Conservation (phyloP, 2,329 filamentous ascomycete genomes). For the Sarocladiaceae sp. region DNA sequence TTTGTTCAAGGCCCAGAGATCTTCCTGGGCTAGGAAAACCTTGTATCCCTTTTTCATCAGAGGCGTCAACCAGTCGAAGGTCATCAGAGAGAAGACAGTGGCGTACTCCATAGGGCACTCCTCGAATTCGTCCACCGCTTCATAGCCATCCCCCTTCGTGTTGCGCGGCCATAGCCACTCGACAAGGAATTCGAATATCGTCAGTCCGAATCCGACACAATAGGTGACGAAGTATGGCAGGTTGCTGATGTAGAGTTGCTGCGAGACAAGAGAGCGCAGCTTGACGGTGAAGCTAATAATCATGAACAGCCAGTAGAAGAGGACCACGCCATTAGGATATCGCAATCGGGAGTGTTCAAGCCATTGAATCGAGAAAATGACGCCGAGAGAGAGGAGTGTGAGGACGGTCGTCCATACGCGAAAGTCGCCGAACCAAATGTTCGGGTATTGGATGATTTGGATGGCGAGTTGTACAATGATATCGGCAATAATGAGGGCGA, state of each 20-base stretch:
- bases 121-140: constrained; percentile 53
- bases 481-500: constrained; percentile 64
- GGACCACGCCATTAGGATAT: constrained; percentile 79
- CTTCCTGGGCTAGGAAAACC: constrained; percentile 86
- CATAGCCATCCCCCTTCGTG: constrained; percentile 49
- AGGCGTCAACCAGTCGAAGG: constrained; percentile 98
- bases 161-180: constrained; percentile 88
- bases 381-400: constrained; percentile 65
- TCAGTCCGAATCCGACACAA: constrained; percentile 66
- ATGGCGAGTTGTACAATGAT: constrained; percentile 69
- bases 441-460: constrained; percentile 66
- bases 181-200: constrained; percentile 65
- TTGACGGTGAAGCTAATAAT: constrained; percentile 76
- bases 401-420: constrained; percentile 77
- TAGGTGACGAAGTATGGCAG: constrained; percentile 76
- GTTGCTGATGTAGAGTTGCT: constrained; percentile 63
- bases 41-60: constrained; percentile 95
- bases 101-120: constrained; percentile 82
- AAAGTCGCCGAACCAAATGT: constrained; percentile 75
- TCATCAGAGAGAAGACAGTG: constrained; percentile 87
- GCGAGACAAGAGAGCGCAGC: constrained; percentile 78
- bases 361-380: constrained; percentile 80
- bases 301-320: constrained; percentile 91
- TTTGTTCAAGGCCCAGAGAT: constrained; percentile 87
- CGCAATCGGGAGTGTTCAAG: constrained; percentile 78